These are phyloP conservation scores for Geranium rotundifolium DNA, from an alignment of 345 rosid genomes.

Conservation along the genomic window DNA sequence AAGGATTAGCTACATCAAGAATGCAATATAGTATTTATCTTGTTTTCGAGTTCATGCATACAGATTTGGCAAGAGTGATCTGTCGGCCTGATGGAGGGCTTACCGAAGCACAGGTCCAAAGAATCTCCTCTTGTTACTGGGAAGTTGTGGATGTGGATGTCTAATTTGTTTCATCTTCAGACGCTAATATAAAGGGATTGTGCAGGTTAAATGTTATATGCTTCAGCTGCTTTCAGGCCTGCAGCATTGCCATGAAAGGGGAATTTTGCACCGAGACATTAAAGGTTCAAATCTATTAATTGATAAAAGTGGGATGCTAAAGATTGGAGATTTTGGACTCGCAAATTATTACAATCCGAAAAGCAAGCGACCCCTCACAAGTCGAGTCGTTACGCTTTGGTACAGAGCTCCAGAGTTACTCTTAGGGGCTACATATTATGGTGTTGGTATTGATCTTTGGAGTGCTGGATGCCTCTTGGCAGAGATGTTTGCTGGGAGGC, in stretches of 20 bases:
- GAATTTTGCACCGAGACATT: conserved; percentile 47
- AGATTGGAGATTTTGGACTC: conserved; percentile 58
- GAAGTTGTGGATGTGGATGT: not conserved
- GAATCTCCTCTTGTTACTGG: not conserved
- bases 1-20: conserved; percentile 63
- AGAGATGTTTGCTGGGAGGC: conserved; percentile 46
- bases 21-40: conserved; percentile 63
- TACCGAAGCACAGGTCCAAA: conserved; percentile 50
- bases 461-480: conserved; percentile 65
- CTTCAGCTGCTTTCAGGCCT: conserved; percentile 49
- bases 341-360: conserved; percentile 34
- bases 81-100: conserved; percentile 30
- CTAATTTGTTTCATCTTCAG: not conserved
- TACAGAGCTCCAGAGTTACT: conserved; percentile 60
- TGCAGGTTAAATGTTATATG: conserved; percentile 54
- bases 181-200: not conserved
- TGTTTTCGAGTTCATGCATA: conserved; percentile 54
- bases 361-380: conserved; percentile 37
- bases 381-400: conserved; percentile 54
- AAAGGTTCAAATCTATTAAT: conserved; percentile 58
- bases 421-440: conserved; percentile 43
- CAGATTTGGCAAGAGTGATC: conserved; percentile 44
- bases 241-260: conserved; percentile 50
- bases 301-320: conserved; percentile 39
- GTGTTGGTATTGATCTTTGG: conserved; percentile 58